These are phyloP conservation scores for Boletus rubescentipes DNA, from an alignment of 768 basidiomycete species.

Conservation along the genomic window DNA sequence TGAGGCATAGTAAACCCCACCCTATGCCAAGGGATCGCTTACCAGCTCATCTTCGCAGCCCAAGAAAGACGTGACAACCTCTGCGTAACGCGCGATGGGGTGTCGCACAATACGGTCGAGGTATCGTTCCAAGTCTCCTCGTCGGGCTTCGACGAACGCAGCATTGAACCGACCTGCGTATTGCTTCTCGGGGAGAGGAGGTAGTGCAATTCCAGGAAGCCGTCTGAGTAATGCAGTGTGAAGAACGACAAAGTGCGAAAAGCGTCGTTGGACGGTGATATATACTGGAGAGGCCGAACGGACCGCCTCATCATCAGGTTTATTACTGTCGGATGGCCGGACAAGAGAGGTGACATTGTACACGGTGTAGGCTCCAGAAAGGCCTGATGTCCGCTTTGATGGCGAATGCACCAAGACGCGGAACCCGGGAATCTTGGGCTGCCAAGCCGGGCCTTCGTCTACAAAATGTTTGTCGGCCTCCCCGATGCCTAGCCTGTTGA, in stretches of 20 bases:
- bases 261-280: constrained; percentile 78
- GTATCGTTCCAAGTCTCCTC: constrained; percentile 81
- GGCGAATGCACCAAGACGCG: constrained; percentile 77
- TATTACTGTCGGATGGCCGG: constrained; percentile 16
- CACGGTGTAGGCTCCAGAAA: constrained; percentile 71
- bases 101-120: constrained; percentile 68
- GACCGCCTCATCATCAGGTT: constrained; percentile 17
- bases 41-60: constrained; percentile 74
- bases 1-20: neutral
- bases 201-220: constrained; percentile 74
- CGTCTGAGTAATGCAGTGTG: constrained; percentile 67
- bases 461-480: constrained; percentile 73
- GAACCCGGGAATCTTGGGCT: constrained; percentile 69
- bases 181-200: constrained; percentile 83
- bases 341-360: constrained; percentile 68
- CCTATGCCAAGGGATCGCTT: constrained; percentile 30
- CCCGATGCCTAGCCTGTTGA: constrained; percentile 41
- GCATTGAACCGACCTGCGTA: constrained; percentile 78
- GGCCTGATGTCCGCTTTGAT: constrained; percentile 63
- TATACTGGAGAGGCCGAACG: constrained; percentile 42
- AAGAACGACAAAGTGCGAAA: constrained; percentile 80
- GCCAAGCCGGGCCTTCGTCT: constrained; percentile 72
- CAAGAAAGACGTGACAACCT: constrained; percentile 78
- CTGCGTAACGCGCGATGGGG: constrained; percentile 74
- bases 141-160: constrained; percentile 79